Evolutionary conservation across 305 asterid genomes (phyloP), one percentile per base, ranked within the genome.

Genomic region (Fraxinus greggii): DNA sequence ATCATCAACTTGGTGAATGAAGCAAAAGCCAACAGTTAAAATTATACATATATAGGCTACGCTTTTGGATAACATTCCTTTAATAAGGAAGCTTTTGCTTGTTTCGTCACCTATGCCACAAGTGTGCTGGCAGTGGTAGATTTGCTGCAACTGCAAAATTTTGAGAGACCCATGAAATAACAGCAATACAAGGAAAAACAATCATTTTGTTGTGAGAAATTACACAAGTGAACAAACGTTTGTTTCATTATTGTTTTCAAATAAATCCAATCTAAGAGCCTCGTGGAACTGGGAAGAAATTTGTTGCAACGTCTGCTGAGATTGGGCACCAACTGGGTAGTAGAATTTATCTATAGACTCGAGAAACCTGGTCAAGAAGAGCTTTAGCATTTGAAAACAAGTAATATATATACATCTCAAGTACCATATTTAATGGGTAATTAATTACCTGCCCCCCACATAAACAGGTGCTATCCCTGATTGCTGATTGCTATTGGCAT

Each of bases 281-380:
- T 88, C 89, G 17, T 84, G 92, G 84, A 93, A 92, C 81, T 89
- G 94, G 38, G 95, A 86, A 74, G 97, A 91, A n/a, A 92, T 85
- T 73, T 89, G 89, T 83, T 82, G 93, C 92, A 90, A 87, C 82
- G 85, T 83, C 81, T 88, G 90, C 38, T 88, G 94, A 76, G 92
- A 38, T 82, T 93, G 93, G 40, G 84, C 69, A 78, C 84, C 87
- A 24, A 85, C 83, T 29, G 76, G 73, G 78, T 89, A 88, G 77
- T 89, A 88, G n/a, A n/a, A n/a, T n/a, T n/a, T n/a, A n/a, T n/a
- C n/a, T n/a, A n/a, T n/a, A n/a, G 54, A 82, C 84, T 82, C 88
- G 56, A 88, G 83, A 76, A 77, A 88, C 97, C 90, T 84, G 76
- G 73, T 42, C n/a, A 15, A 78, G 80, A 73, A 76, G 77, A 76